Evolutionary conservation across 345 rosid genomes (phyloP).

Genomic region (Eucalyptus shirleyi): DNA sequence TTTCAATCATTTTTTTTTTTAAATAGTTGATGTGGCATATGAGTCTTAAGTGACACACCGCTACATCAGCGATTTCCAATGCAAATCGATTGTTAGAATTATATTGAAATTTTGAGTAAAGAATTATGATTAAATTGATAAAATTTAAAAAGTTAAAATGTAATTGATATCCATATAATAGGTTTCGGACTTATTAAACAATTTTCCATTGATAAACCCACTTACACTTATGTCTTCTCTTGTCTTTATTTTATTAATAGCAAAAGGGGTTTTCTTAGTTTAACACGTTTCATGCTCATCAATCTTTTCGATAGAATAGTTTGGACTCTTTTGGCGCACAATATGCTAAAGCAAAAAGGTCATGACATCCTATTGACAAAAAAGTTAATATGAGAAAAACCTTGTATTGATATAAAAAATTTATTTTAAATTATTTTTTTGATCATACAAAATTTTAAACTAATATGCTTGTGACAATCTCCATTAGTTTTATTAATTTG

Average conservation of each 20-base stretch:
- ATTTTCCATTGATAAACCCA: neutral
- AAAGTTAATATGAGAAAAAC: too few species aligned
- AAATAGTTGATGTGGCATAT: neutral
- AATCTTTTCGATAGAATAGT: neutral
- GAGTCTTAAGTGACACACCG: neutral
- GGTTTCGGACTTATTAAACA: neutral
- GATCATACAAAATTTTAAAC: too few species aligned
- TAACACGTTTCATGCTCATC: neutral
- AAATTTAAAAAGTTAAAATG: neutral
- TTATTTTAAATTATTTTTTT: too few species aligned
- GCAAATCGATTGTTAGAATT: neutral
- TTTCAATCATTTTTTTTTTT: neutral
- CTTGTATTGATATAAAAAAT: too few species aligned
- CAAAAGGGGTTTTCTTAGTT: neutral
- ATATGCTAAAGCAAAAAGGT: neutral
- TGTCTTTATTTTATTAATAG: neutral
- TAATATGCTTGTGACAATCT: too few species aligned
- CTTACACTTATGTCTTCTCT: neutral
- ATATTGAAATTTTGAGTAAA: neutral
- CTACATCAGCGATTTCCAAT: accelerated
- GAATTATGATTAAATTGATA: neutral
- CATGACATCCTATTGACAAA: neutral
- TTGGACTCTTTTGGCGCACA: neutral
- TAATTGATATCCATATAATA: neutral
- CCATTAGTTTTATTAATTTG: too few species aligned